Conservation (phyloP, 345 rosid genomes). For the Pugionium dolabratum region DNA sequence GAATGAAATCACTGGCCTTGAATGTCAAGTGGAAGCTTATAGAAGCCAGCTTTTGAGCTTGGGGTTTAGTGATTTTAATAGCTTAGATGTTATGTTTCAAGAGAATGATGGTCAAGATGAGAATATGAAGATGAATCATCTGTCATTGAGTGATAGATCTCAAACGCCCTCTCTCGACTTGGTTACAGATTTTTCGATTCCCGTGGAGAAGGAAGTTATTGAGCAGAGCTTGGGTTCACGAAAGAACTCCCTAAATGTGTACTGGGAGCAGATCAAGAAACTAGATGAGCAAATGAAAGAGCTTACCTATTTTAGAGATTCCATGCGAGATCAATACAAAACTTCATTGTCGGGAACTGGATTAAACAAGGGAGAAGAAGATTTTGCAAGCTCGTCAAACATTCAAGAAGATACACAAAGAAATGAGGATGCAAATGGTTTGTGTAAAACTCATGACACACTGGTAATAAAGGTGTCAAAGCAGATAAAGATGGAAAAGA, state of each 20-base stretch:
- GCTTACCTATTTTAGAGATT: conserved; percentile 46
- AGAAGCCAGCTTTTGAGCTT: conserved; percentile 64
- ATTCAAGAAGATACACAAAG: conserved; percentile 62
- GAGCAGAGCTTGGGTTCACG: conserved; percentile 31
- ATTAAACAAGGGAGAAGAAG: conserved; percentile 33
- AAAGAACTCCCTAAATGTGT: conserved; percentile 44
- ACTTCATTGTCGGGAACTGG: conserved; percentile 33
- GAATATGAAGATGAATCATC: conserved; percentile 10
- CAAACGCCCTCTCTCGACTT: conserved; percentile 23
- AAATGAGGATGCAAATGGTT: conserved; percentile 31
- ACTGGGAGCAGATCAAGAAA: conserved; percentile 64
- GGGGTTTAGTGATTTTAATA: conserved; percentile 55
- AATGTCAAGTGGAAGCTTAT: conserved; percentile 69
- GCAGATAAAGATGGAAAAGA: conserved; percentile 39
- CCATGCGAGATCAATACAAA: conserved; percentile 31
- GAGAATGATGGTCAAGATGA: conserved; percentile 39
- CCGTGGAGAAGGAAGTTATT: conserved; percentile 37
- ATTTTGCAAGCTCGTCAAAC: conserved; percentile 39
- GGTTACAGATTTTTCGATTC: conserved; percentile 22
- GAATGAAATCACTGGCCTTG: conserved; percentile 71
- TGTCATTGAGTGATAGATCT: conserved; percentile 32
- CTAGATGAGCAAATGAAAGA: conserved; percentile 55
- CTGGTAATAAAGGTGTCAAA: conserved; percentile 39
- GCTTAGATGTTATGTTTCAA: conserved; percentile 43
- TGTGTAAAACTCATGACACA: conserved; percentile 25